Conservation (phyloP, 2,329 filamentous ascomycete genomes). For the Mycosphaerella sp. region DNA sequence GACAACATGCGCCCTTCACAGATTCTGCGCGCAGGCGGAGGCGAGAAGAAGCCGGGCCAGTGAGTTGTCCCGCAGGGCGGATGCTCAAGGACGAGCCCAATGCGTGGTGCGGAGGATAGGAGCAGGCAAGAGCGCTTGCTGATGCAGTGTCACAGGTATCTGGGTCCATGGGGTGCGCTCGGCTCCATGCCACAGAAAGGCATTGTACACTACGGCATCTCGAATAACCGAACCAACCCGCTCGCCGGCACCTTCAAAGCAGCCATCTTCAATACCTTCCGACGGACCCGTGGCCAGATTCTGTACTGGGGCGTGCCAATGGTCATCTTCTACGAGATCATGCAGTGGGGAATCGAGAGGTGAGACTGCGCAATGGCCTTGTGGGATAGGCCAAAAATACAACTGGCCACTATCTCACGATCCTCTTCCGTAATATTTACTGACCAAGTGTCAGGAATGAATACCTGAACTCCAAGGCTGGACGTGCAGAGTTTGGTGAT, state of each 20-base stretch:
- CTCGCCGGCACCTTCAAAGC: constrained; percentile 70
- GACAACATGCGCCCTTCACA: constrained; percentile 35
- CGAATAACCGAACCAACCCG: constrained; percentile 82
- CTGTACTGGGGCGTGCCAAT: constrained; percentile 82
- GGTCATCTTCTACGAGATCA: constrained; percentile 67
- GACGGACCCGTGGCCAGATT: constrained; percentile 77
- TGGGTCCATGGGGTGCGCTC: constrained; percentile 68
- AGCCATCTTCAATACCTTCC: constrained; percentile 92
- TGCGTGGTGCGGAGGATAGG: not conserved
- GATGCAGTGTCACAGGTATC: constrained; percentile 48
- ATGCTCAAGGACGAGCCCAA: not conserved
- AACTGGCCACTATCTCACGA: not conserved
- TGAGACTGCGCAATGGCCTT: constrained; percentile 43
- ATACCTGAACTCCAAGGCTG: constrained; percentile 73
- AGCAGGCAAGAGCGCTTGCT: constrained; percentile 4
- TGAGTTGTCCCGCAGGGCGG: constrained; percentile 26
- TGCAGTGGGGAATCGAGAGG: constrained; percentile 90
- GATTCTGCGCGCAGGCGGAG: constrained; percentile 33
- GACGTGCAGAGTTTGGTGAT: constrained; percentile 50
- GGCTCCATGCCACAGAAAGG: constrained; percentile 55
- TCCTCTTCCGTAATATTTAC: not conserved
- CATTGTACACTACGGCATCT: constrained; percentile 64
- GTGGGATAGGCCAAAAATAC: not conserved
- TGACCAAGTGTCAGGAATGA: constrained; percentile 55
- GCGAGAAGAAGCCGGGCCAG: constrained; percentile 39